phyloP scores from a whole-genome alignment of 768 basidiomycete species.

The Agrocybe praecox region DNA sequence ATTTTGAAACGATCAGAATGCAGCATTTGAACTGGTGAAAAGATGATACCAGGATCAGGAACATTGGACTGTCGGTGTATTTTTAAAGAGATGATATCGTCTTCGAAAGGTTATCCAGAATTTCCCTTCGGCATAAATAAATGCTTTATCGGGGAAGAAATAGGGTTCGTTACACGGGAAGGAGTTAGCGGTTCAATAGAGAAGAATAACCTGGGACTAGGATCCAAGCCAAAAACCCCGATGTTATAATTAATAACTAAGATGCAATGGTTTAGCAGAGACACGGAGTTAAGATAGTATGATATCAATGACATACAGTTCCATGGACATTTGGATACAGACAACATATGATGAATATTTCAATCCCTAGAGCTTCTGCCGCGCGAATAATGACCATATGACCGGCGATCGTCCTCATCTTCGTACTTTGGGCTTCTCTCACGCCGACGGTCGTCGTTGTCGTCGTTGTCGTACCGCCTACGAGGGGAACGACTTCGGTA shows the following conservation, averaged over 20 bases:
- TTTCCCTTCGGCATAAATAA: no score
- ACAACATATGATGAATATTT: not conserved
- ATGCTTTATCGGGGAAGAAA: not conserved
- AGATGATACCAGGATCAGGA: no score
- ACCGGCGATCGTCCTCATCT: conserved; percentile 15
- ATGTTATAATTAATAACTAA: no score
- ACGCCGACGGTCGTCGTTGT: conserved; percentile 4
- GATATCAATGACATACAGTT: not conserved
- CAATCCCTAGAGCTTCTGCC: conserved; percentile 16
- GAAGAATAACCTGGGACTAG: not conserved
- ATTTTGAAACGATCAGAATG: not conserved
- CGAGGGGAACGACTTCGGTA: conserved; percentile 16
- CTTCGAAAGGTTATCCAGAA: no score
- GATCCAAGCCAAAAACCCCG: not conserved
- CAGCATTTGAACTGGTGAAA: not conserved
- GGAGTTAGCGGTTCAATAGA: not conserved
- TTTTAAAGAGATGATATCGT: no score
- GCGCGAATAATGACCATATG: conserved; percentile 11
- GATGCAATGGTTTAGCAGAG: not conserved
- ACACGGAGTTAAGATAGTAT: not conserved
- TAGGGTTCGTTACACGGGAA: not conserved
- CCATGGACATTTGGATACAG: not conserved
- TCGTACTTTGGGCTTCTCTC: conserved; percentile 12
- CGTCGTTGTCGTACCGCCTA: conserved; percentile 15
- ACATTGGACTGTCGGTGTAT: no score